Percentiles rank a stretch among this genome's conserved stretches.
Evolutionary conservation across 208 protist species (phyloP).

Genomic region (Wallacemonas rigidus): DNA sequence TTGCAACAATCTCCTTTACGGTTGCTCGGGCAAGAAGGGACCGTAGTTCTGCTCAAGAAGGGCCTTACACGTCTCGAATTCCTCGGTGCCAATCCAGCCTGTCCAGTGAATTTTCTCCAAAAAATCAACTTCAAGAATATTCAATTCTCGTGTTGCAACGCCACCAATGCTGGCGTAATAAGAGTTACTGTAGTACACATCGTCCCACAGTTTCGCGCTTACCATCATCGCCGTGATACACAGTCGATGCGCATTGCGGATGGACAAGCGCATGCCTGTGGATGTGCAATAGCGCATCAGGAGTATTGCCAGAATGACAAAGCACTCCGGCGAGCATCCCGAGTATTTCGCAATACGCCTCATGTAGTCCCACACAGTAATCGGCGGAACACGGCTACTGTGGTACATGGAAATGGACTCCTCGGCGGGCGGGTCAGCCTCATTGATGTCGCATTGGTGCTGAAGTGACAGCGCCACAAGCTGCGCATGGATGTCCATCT

Average conservation of each 20-base stretch:
- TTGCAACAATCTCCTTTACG: background rate
- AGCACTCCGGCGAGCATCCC: constrained; percentile 87
- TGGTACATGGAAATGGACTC: constrained; percentile 55
- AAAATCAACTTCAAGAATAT: constrained; percentile 86
- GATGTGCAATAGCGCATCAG: constrained; percentile 85
- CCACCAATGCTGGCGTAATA: constrained; percentile 93
- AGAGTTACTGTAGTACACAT: constrained; percentile 89
- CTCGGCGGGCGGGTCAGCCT: background rate
- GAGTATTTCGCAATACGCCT: constrained; percentile 91
- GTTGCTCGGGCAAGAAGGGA: constrained; percentile 8
- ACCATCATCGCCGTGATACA: constrained; percentile 85
- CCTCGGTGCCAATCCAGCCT: constrained; percentile 71
- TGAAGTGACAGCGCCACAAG: constrained; percentile 64
- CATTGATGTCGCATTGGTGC: constrained; percentile 48
- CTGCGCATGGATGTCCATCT: constrained; percentile 57
- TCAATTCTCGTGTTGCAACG: constrained; percentile 77
- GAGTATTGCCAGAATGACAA: constrained; percentile 89
- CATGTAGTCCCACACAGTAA: constrained; percentile 90
- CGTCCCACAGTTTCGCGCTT: constrained; percentile 90
- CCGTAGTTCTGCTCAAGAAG: constrained; percentile 45
- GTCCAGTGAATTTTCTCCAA: constrained; percentile 82
- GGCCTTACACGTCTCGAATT: constrained; percentile 54
- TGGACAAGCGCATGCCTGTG: constrained; percentile 52
- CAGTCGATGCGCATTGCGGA: constrained; percentile 85
- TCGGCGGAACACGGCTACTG: constrained; percentile 73